phyloP scores from a whole-genome alignment of 768 basidiomycete species.

The Boletus rufocinnamomeus region DNA sequence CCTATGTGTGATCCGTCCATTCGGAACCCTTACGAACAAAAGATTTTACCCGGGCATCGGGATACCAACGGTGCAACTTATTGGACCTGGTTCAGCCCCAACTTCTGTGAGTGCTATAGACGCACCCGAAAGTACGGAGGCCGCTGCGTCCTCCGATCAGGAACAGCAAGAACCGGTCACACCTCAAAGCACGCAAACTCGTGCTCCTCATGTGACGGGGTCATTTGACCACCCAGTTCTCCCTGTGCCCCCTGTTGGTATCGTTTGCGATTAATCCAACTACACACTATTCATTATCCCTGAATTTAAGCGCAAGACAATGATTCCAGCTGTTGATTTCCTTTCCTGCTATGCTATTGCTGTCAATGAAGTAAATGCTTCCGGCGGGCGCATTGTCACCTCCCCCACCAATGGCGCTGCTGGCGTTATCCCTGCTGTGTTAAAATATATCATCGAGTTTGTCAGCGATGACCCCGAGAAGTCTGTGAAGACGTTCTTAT shows the following conservation, averaged over 20 bases:
- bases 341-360: conserved; percentile 93
- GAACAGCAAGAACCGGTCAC: conserved; percentile 8
- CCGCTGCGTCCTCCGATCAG: neutral
- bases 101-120: conserved; percentile 24
- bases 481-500: conserved; percentile 82
- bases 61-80: conserved; percentile 38
- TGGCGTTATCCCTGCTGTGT: conserved; percentile 89
- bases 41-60: conserved; percentile 57
- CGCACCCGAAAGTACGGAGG: conserved; percentile 19
- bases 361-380: conserved; percentile 93
- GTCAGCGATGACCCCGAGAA: conserved; percentile 90
- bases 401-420: conserved; percentile 93
- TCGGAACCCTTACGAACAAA: conserved; percentile 26
- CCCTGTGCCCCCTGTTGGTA: conserved; percentile 78
- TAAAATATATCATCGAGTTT: conserved; percentile 92
- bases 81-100: conserved; percentile 32
- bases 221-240: conserved; percentile 77
- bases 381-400: conserved; percentile 92
- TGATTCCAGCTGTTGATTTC: conserved; percentile 93
- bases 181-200: conserved; percentile 13
- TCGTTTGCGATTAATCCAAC: conserved; percentile 1
- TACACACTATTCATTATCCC: conserved; percentile 3
- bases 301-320: conserved; percentile 64
- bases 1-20: neutral
- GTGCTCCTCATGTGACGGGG: conserved; percentile 58